phyloP scores from a whole-genome alignment of 2,329 filamentous ascomycete species.

The Botrytis tulipae region DNA sequence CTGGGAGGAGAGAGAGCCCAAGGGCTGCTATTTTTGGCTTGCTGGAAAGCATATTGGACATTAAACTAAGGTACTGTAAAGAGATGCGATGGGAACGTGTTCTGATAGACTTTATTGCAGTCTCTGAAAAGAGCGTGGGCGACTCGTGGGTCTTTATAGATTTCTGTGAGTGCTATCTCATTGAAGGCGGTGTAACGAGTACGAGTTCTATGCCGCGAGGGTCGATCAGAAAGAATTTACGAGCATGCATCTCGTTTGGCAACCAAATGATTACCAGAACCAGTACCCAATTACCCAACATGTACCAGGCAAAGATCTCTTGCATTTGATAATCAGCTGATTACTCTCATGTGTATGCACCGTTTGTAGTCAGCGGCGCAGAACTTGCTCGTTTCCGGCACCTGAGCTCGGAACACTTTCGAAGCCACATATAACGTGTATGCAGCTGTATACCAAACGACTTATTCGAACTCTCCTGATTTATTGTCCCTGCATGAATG shows the following conservation, averaged over 20 bases:
- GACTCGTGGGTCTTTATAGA: neutral
- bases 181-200: neutral
- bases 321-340: neutral
- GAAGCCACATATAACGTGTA: neutral
- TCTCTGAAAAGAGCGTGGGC: neutral
- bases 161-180: neutral
- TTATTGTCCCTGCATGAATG: neutral
- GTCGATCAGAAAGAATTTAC: neutral
- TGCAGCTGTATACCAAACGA: neutral
- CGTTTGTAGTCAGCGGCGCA: neutral
- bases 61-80: too few species aligned
- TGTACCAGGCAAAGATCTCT: neutral
- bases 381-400: neutral
- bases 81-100: neutral
- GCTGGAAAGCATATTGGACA: neutral
- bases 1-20: neutral
- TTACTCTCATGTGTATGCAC: neutral
- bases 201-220: neutral
- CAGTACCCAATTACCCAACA: neutral
- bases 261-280: neutral
- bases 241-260: neutral
- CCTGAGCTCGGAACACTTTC: neutral
- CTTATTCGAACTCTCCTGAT: neutral
- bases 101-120: neutral
- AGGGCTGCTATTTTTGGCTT: neutral